phyloP scores from a whole-genome alignment of 1,284 basidiomycete genomes.

The Irpex sp. region DNA sequence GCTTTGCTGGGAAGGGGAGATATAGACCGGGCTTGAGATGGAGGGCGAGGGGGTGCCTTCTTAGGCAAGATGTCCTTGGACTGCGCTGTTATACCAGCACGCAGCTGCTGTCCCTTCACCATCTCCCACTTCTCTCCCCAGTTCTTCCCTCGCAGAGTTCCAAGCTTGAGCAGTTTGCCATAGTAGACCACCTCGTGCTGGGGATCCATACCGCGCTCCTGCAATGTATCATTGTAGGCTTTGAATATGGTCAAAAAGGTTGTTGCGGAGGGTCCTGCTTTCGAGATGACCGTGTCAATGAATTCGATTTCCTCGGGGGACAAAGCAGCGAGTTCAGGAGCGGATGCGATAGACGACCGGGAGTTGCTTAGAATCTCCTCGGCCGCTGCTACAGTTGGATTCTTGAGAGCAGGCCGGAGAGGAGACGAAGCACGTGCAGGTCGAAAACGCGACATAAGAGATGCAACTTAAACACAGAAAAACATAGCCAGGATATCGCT shows the following conservation, averaged over 20 bases:
- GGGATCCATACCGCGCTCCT: constrained; percentile 68
- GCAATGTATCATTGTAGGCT: constrained; percentile 72
- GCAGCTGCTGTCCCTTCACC: constrained; percentile 52
- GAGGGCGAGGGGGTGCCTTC: background rate
- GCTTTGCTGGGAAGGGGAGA: constrained; percentile 14
- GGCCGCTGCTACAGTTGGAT: constrained; percentile 16
- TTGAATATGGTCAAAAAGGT: constrained; percentile 75
- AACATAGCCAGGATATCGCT: background rate
- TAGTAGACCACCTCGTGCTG: constrained; percentile 76
- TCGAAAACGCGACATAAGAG: constrained; percentile 25
- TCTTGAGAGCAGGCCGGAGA: constrained; percentile 13
- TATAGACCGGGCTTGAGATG: constrained; percentile 9
- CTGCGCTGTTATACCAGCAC: background rate
- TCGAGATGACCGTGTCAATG: constrained; percentile 65
- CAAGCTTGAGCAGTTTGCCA: constrained; percentile 71
- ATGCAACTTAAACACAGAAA: too few relatives aligned
- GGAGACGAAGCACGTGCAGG: constrained; percentile 28
- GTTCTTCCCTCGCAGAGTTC: constrained; percentile 65
- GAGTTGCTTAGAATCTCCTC: constrained; percentile 35
- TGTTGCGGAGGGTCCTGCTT: constrained; percentile 57
- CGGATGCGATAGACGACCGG: constrained; percentile 38
- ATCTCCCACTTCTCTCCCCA: constrained; percentile 75
- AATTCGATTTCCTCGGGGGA: constrained; percentile 58
- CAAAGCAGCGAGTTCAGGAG: constrained; percentile 53
- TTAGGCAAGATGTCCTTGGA: background rate